A percentile compares a stretch with the other conserved stretches of the same genome.
Conservation (phyloP, 2,329 filamentous ascomycete species). For the Atkinsonella texensis region DNA sequence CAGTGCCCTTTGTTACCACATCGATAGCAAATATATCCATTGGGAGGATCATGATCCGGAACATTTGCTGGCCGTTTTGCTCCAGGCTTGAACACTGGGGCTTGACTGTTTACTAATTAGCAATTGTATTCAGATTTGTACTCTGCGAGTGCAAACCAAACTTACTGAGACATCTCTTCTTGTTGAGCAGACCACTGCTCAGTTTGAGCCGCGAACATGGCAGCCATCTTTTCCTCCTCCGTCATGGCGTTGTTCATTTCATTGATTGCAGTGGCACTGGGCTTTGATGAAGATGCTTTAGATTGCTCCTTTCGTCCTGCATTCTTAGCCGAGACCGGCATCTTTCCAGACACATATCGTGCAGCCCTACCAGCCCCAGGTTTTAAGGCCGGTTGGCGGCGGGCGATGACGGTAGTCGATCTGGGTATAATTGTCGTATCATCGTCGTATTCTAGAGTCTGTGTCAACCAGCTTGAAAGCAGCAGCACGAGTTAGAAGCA, state of each 20-base stretch:
- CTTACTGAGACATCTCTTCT: slow-evolving; percentile 77
- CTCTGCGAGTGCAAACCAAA: slow-evolving; percentile 9
- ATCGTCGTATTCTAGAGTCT: slow-evolving; percentile 73
- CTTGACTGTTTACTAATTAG: slow-evolving; percentile 39
- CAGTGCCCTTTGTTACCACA: slow-evolving; percentile 98
- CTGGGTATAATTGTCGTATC: slow-evolving; percentile 95
- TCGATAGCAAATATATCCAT: slow-evolving; percentile 90
- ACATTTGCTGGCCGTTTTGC: slow-evolving; percentile 61
- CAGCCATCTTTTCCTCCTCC: slow-evolving; percentile 86
- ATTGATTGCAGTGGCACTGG: slow-evolving; percentile 43
- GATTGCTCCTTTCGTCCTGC: slow-evolving; percentile 53
- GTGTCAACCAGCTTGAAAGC: slow-evolving; percentile 15
- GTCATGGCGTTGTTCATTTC: slow-evolving; percentile 72
- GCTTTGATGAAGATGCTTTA: slow-evolving; percentile 45
- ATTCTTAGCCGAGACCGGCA: slow-evolving; percentile 80
- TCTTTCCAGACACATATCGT: slow-evolving; percentile 91
- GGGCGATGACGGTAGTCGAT: slow-evolving; percentile 85
- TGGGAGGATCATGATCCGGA: slow-evolving; percentile 84
- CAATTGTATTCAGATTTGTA: neutral
- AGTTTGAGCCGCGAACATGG: slow-evolving; percentile 81
- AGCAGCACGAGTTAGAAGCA: neutral
- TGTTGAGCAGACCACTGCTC: slow-evolving; percentile 91
- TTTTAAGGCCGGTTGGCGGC: slow-evolving; percentile 71
- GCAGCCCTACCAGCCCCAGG: slow-evolving; percentile 83
- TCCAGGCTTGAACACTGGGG: slow-evolving; percentile 47